Base-by-base conservation (phyloP, 371 early-diverging fungal genomes). In the Mortierella sp. region DNA sequence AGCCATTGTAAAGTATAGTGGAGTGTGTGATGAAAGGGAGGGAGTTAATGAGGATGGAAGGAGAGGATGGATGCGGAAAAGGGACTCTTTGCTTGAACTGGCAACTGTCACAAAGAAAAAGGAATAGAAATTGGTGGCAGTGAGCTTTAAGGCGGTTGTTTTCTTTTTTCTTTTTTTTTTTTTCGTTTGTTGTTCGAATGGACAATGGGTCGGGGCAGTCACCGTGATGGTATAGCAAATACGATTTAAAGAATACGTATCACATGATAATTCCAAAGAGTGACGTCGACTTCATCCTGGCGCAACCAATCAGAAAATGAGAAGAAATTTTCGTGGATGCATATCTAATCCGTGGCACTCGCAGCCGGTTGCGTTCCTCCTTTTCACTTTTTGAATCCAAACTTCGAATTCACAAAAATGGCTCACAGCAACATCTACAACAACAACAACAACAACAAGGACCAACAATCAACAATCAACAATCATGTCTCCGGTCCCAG, bases 391-490 rank as follows among this genome's bases (percentile, higher is more conserved):
- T 81, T 76, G 81, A 81, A 81, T 76, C 77, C 81, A 72, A 43
- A 46, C 65, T 56, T 74, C 78, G 75, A 77, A 77, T 77, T 76
- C 75, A 75, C 90, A 97, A 88, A 65, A 88, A 98, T 98, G 99
- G 95, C 97, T 89, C 99, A 98, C 98, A 93, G 91, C 88, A 93
- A 93, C 92, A 97, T 98, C 89, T 99, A 97, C 97, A 95, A 94
- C 95, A 55, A 21, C 24, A 24, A 27, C 27, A 58, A 35, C 63
- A 41, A 38, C 18, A n/a, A 74, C 14, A n/a, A n/a, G n/a, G 18
- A 21, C 55, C 14, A n/a, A n/a, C 41, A 35, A 21, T 18, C 60
- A 12, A 27, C 32, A 14, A 32, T 32, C 12, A 60, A 16, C 60
- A 18, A 16, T 16, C 14, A 29, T 27, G 21, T 55, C 3, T 55